Percentiles rank a stretch among this genome's conserved stretches.
These are phyloP conservation scores for Magnolia sinica DNA, from an alignment of 164 flowering plant genomes.

Conservation along the genomic window DNA sequence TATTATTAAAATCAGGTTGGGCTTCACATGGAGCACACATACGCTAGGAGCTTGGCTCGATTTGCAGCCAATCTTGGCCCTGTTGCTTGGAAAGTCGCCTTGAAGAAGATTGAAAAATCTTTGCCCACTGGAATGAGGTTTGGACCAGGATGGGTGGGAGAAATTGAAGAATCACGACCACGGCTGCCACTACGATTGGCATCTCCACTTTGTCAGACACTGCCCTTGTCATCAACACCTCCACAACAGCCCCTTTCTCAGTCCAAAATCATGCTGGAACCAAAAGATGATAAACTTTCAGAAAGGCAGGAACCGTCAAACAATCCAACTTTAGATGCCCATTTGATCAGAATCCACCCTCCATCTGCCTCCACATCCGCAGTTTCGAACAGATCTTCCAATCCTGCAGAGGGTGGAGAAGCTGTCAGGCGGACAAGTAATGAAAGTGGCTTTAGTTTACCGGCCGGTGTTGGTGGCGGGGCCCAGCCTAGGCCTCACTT, in stretches of 20 bases:
- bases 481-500: conserved; percentile 18
- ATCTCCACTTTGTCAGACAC: conserved; percentile 5
- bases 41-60: conserved; percentile 78
- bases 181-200: conserved; percentile 5
- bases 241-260: conserved; percentile 12
- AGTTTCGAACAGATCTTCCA: conserved; percentile 14
- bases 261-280: conserved; percentile 11
- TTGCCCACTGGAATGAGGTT: conserved; percentile 56
- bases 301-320: conserved; percentile 21
- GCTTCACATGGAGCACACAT: conserved; percentile 53
- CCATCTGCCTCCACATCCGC: conserved; percentile 16
- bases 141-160: conserved; percentile 73
- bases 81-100: conserved; percentile 73
- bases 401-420: conserved; percentile 21
- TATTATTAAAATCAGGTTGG: conserved; percentile 59
- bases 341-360: conserved; percentile 12
- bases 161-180: conserved; percentile 26
- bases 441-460: conserved; percentile 21
- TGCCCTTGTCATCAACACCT: conserved; percentile 12
- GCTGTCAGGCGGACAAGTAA: conserved; percentile 18
- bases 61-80: conserved; percentile 89
- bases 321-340: conserved; percentile 14
- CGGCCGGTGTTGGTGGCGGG: conserved; percentile 8
- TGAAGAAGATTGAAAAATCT: conserved; percentile 51
- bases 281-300: conserved; percentile 17